These are phyloP conservation scores for Colletotrichum tofieldiae DNA, from an alignment of 2,329 filamentous ascomycete species.

Conservation along the genomic window DNA sequence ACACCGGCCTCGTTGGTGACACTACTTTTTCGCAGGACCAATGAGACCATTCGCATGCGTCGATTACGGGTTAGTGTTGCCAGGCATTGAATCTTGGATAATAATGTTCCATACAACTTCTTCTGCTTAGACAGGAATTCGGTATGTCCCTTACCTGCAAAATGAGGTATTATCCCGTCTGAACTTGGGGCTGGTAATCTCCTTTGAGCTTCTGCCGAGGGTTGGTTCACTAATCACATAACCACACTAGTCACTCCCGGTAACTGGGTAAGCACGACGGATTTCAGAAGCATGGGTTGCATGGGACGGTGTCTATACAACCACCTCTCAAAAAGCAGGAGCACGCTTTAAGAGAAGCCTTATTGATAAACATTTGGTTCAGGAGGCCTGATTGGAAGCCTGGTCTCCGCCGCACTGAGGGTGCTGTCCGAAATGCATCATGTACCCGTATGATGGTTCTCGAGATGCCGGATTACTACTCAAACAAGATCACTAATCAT, in stretches of 20 bases:
- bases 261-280: neutral
- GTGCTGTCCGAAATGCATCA: neutral
- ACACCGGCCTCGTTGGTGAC: no score
- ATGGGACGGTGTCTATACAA: neutral
- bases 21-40: no score
- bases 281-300: neutral
- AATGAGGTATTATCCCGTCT: neutral
- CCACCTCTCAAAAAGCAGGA: neutral
- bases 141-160: no score
- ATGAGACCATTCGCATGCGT: no score
- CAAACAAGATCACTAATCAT: slow-evolving; percentile 23
- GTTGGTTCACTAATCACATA: slow-evolving; percentile 17
- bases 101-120: no score
- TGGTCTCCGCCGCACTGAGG: neutral
- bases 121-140: no score
- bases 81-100: no score
- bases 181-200: neutral
- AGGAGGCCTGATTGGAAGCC: neutral
- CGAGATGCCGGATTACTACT: slow-evolving; percentile 9
- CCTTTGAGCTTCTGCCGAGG: no score
- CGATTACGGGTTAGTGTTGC: no score
- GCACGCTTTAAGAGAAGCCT: neutral
- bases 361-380: neutral
- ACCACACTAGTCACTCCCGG: neutral
- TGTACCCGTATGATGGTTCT: no score